Evolutionary conservation across 176 grass and related monocot species (phyloP).

Genomic region (Eragrostis nindensis): DNA sequence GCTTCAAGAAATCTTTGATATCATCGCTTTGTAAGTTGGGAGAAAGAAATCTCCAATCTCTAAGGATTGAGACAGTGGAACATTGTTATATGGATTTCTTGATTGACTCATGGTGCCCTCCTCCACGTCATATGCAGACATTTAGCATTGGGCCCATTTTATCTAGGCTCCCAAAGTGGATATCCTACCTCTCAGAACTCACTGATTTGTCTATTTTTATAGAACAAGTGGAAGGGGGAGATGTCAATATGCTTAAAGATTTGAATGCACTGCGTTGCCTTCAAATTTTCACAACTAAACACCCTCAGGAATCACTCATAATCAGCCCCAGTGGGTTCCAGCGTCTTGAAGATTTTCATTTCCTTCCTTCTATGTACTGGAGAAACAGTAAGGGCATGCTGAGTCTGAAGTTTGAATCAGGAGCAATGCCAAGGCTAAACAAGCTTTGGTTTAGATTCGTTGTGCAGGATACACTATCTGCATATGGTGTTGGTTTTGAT

Average conservation of each 20-base stretch:
- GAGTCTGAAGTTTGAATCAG: slow-evolving; percentile 29
- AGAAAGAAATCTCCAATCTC: slow-evolving; percentile 12
- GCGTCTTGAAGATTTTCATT: slow-evolving; percentile 26
- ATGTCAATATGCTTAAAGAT: background rate
- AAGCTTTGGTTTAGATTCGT: background rate
- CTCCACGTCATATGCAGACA: background rate
- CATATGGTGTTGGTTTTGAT: background rate
- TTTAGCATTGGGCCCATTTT: background rate
- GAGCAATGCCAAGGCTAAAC: slow-evolving; percentile 35
- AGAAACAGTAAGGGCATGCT: background rate
- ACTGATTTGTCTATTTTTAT: background rate
- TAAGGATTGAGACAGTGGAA: background rate
- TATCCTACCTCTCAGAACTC: slow-evolving; percentile 22
- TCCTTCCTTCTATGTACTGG: background rate
- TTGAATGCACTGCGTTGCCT: slow-evolving; percentile 10
- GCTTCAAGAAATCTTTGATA: background rate
- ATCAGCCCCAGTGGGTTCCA: slow-evolving; percentile 26
- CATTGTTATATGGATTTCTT: slow-evolving; percentile 28
- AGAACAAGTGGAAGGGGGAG: slow-evolving; percentile 4
- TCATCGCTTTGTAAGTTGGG: slow-evolving; percentile 19
- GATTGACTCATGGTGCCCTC: slow-evolving; percentile 18
- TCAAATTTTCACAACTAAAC: background rate
- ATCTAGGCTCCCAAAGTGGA: slow-evolving; percentile 15
- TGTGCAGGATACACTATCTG: background rate
- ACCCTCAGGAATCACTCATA: background rate